A percentile compares a stretch with the other conserved stretches of the same genome.
Evolutionary conservation across 1,284 basidiomycete species (phyloP).

Genomic region (Filobasidium uniguttulatum): DNA sequence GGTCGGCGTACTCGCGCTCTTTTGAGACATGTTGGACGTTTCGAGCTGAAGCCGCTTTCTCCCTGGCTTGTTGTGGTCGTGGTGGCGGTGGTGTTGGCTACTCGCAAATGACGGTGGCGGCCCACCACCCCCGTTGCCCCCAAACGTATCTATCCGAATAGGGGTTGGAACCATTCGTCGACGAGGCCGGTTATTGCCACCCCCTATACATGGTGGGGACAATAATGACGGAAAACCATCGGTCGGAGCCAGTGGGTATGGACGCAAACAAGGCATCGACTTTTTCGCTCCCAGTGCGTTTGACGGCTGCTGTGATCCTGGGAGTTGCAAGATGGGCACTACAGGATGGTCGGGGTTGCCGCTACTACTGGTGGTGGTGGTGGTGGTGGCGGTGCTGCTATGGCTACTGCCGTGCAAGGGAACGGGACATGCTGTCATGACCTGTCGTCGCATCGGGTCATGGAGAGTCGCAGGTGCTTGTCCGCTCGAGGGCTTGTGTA

Average conservation of each 20-base stretch:
- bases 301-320: constrained; percentile 12
- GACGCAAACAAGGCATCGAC: not conserved
- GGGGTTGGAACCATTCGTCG: constrained; percentile 1
- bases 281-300: no score
- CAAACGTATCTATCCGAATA: constrained; percentile 1
- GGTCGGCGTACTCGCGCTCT: no score
- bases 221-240: not conserved
- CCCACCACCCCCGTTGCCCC: no score
- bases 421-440: not conserved
- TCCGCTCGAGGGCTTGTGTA: not conserved
- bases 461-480: not conserved
- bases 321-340: not conserved
- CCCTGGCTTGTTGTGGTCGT: no score
- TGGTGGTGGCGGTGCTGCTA: not conserved
- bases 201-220: not conserved
- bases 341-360: not conserved
- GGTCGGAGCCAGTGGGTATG: constrained; percentile 13
- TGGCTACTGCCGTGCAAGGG: not conserved
- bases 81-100: no score
- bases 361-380: not conserved
- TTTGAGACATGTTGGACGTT: no score
- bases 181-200: not conserved
- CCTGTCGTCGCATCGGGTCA: not conserved
- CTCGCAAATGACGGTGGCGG: no score
- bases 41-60: no score